Conservation (phyloP, 73 alveolate genomes). For the Tetrahymena borealis region DNA sequence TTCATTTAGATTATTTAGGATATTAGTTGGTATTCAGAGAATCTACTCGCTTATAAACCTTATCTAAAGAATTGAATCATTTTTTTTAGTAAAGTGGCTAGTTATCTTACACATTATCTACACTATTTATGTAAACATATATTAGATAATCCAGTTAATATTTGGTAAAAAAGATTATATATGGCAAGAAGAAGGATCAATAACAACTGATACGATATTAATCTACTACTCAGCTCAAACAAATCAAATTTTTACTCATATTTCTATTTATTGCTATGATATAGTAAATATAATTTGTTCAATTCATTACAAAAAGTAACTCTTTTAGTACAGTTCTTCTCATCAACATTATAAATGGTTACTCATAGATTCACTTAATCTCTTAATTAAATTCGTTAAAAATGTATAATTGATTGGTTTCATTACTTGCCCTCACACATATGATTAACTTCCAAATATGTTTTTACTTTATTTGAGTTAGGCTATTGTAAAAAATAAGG, state of each 20-base stretch:
- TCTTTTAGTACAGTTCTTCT: background rate
- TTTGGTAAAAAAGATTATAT: background rate
- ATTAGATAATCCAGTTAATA: background rate
- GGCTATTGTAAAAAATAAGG: background rate
- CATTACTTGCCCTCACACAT: background rate
- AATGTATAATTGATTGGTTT: background rate
- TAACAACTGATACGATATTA: background rate
- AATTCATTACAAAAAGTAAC: background rate
- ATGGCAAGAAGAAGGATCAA: background rate
- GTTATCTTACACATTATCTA: background rate
- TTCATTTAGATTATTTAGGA: background rate
- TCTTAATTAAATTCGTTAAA: background rate
- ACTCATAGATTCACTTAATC: background rate
- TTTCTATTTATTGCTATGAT: background rate
- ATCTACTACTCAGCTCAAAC: background rate
- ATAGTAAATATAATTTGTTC: background rate
- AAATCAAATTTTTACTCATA: background rate
- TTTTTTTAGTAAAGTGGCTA: background rate
- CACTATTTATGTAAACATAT: background rate
- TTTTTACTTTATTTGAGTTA: background rate
- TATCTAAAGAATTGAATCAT: background rate
- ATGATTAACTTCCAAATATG: background rate
- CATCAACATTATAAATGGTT: background rate
- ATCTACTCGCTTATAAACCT: background rate
- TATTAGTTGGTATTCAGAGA: background rate